Base-by-base conservation (phyloP, 768 basidiomycete genomes). In the Leucosporidium scottii region DNA sequence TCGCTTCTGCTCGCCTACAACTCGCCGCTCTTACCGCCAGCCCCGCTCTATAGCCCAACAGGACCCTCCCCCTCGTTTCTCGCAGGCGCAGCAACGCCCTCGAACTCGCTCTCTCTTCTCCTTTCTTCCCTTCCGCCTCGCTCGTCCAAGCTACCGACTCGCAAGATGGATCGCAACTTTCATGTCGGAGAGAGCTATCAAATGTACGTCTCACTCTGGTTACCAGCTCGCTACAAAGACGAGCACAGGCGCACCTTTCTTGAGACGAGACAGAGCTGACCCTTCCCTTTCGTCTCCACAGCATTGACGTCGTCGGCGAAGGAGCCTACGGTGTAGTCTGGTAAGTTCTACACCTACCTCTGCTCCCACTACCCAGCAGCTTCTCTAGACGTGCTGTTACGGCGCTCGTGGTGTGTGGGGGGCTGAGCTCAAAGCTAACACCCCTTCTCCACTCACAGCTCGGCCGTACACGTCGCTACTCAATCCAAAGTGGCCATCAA, bases 401-500 rank as follows among this genome's bases (percentile, higher is more conserved):
- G 39, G 8, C 39, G 7, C 39, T 10, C 39, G 15, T 44, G 8
- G 8, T 2, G 39, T 44, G 39, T 44, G 39, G 39, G 39, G 39
- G 39, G 39, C 39, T 44, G 39, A 44, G 39, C 39, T 44, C 39
- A 44, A 44, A 44, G 39, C 39, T 44, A 44, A 44, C 13, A 44
- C 28, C 55, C 3, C 39, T 8, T 31, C 54, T n/a, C n/a, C 21
- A 30, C 27, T 12, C 56, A 44, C 62, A 77, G 75, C 79, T 93
- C 93, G 28, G 93, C 93, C 7, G 81, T 93, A 4, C 93, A 98
- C 77, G 78, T 85, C 69, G 87, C 91, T 3, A 90, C 89, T 61
- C 86, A 87, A 61, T 87, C 90, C 67, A 91, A 91, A 78, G 94
- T 98, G 68, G 93, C 93, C 63, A 93, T 96, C 82, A 96, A 96